Conservation (phyloP, 2,329 filamentous ascomycete genomes). For the Ascochyta viciae-villosae region DNA sequence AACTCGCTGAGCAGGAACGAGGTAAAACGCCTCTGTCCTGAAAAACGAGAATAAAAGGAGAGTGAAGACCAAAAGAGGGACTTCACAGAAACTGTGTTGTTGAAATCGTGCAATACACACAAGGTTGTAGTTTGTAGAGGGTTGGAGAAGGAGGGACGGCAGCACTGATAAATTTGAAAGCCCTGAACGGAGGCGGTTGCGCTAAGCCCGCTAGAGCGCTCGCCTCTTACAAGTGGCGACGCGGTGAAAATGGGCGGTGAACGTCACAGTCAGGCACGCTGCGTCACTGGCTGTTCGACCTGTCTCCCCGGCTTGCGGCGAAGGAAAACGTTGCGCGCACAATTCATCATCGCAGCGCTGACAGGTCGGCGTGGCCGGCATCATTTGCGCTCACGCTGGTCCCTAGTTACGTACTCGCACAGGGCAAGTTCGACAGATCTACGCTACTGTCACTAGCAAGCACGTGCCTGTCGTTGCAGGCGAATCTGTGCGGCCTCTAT, state of each 20-base stretch:
- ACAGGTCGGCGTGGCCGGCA: slow-evolving; percentile 3
- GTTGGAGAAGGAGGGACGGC: slow-evolving; percentile 34
- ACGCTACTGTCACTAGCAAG: slow-evolving; percentile 9
- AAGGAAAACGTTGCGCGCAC: slow-evolving; percentile 3
- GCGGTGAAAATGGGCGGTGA: slow-evolving; percentile 38
- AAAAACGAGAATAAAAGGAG: slow-evolving; percentile 50
- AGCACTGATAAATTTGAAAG: slow-evolving; percentile 31
- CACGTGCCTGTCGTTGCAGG: slow-evolving; percentile 13
- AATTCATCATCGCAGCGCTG: slow-evolving; percentile 7
- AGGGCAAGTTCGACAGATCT: slow-evolving; percentile 16
- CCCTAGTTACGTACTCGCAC: slow-evolving; percentile 9
- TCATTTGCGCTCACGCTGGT: slow-evolving; percentile 1
- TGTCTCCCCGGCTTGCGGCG: slow-evolving; percentile 8
- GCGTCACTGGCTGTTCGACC: slow-evolving; percentile 20
- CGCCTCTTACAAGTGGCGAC: slow-evolving; percentile 27
- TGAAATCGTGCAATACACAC: slow-evolving; percentile 42
- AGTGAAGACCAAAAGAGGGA: slow-evolving; percentile 52
- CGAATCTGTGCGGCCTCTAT: background rate
- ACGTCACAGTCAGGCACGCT: slow-evolving; percentile 18
- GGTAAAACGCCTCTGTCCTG: slow-evolving; percentile 46
- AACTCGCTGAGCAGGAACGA: slow-evolving; percentile 49
- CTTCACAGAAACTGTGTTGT: slow-evolving; percentile 46
- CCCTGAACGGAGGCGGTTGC: slow-evolving; percentile 26
- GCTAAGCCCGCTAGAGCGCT: slow-evolving; percentile 25
- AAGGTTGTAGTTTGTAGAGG: slow-evolving; percentile 37